Conservation (phyloP, 2,329 filamentous ascomycete species). For the Curvularia spicifera region DNA sequence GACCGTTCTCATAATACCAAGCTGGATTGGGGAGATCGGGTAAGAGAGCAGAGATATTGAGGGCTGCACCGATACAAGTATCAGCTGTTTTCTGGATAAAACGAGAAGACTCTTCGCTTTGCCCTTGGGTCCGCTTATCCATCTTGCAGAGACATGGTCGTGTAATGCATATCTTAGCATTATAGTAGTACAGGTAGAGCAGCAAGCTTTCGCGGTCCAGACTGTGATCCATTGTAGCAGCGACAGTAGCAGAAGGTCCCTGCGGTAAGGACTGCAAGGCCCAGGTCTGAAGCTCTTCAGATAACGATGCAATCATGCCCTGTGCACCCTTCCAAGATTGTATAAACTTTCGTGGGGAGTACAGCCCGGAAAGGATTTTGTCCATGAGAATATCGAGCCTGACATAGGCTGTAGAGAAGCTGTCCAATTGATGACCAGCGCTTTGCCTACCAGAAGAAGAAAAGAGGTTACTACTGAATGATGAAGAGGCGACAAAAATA, state of each 20-base stretch:
- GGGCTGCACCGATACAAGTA: constrained; percentile 46
- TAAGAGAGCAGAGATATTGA: constrained; percentile 38
- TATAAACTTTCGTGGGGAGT: constrained; percentile 41
- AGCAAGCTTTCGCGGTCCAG: constrained; percentile 24
- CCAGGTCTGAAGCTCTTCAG: constrained; percentile 41
- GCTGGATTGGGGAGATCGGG: constrained; percentile 34
- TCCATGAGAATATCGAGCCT: constrained; percentile 25
- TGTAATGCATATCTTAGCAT: constrained; percentile 45
- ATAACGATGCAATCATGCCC: constrained; percentile 31
- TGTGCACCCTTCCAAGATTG: constrained; percentile 42
- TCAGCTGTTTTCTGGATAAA: constrained; percentile 42
- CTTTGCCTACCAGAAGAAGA: background rate
- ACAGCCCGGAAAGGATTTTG: constrained; percentile 32
- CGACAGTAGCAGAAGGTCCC: constrained; percentile 8
- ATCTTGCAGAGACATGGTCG: constrained; percentile 49
- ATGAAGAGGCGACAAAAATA: background rate
- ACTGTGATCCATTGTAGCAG: background rate
- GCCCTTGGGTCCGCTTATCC: constrained; percentile 41
- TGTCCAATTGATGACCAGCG: background rate
- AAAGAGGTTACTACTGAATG: background rate
- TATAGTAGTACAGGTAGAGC: constrained; percentile 41
- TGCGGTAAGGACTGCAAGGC: constrained; percentile 29
- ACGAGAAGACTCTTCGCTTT: constrained; percentile 36
- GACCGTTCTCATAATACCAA: constrained; percentile 30
- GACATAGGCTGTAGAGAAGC: constrained; percentile 13